Evolutionary conservation across 1,284 basidiomycete genomes (phyloP).

Genomic region (Anthracocystis panici-leucophaei): DNA sequence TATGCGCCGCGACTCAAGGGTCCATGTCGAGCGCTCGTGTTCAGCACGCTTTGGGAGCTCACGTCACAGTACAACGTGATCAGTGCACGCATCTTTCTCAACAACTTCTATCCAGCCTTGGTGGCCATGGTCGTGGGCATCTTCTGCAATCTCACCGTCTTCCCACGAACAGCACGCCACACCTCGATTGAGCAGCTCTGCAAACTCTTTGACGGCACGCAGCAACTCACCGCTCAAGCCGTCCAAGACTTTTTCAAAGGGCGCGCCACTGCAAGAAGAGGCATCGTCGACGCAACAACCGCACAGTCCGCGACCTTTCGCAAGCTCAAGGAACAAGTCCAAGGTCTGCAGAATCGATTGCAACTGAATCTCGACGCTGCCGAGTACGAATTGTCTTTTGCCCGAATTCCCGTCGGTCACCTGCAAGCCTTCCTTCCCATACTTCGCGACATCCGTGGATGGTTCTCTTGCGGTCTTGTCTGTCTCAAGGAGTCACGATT

Average conservation of each 20-base stretch:
- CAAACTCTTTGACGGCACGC: slow-evolving; percentile 23
- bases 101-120: slow-evolving; percentile 57
- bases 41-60: slow-evolving; percentile 54
- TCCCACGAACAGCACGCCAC: slow-evolving; percentile 48
- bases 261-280: not conserved
- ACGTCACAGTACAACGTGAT: slow-evolving; percentile 43
- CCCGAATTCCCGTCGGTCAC: slow-evolving; percentile 41
- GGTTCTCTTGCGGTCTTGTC: slow-evolving; percentile 52
- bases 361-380: slow-evolving; percentile 45
- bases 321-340: slow-evolving; percentile 26
- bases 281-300: not conserved
- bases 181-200: slow-evolving; percentile 38
- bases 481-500: slow-evolving; percentile 10
- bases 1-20: slow-evolving; percentile 55
- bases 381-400: slow-evolving; percentile 47
- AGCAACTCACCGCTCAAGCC: slow-evolving; percentile 34
- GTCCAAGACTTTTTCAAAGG: slow-evolving; percentile 47
- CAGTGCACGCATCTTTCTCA: slow-evolving; percentile 47
- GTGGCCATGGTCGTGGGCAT: slow-evolving; percentile 50
- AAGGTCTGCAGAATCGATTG: slow-evolving; percentile 20
- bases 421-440: slow-evolving; percentile 28
- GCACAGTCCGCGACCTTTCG: slow-evolving; percentile 1
- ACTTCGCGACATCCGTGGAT: slow-evolving; percentile 41
- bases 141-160: slow-evolving; percentile 43
- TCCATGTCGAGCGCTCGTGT: slow-evolving; percentile 50